phyloP scores from a whole-genome alignment of 345 rosid species.

The Bruguiera gymnorhiza region DNA sequence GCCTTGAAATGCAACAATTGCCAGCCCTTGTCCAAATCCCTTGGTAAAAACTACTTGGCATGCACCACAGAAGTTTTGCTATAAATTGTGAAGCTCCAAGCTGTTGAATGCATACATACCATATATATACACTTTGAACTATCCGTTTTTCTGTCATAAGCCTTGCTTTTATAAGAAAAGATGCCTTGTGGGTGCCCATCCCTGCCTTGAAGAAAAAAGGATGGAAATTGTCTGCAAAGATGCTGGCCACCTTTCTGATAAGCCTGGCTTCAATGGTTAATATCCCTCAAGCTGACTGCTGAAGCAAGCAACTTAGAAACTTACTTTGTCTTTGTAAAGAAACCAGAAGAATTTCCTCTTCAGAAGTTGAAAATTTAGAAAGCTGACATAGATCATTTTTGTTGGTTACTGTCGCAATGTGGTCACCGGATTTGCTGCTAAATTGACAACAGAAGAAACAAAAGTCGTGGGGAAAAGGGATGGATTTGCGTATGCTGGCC shows the following conservation, averaged over 20 bases:
- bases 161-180: not conserved
- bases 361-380: slow-evolving; percentile 16
- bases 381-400: slow-evolving; percentile 31
- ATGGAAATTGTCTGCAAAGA: not conserved
- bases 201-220: not conserved
- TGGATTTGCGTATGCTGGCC: slow-evolving; percentile 23
- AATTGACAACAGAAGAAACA: slow-evolving; percentile 21
- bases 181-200: no score
- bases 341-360: slow-evolving; percentile 17
- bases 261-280: not conserved
- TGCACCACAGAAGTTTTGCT: no score
- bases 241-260: not conserved
- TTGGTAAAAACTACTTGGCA: not conserved
- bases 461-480: slow-evolving; percentile 19
- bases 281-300: not conserved
- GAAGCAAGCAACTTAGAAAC: slow-evolving; percentile 14
- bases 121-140: not conserved
- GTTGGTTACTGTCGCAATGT: slow-evolving; percentile 25
- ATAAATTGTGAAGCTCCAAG: no score
- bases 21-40: slow-evolving; percentile 2
- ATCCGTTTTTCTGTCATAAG: no score
- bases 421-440: slow-evolving; percentile 32
- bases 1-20: slow-evolving; percentile 5
- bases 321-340: slow-evolving; percentile 26
- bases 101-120: no score